phyloP scores from a whole-genome alignment of 2,329 filamentous ascomycete species.

The Fusarium sp. region DNA sequence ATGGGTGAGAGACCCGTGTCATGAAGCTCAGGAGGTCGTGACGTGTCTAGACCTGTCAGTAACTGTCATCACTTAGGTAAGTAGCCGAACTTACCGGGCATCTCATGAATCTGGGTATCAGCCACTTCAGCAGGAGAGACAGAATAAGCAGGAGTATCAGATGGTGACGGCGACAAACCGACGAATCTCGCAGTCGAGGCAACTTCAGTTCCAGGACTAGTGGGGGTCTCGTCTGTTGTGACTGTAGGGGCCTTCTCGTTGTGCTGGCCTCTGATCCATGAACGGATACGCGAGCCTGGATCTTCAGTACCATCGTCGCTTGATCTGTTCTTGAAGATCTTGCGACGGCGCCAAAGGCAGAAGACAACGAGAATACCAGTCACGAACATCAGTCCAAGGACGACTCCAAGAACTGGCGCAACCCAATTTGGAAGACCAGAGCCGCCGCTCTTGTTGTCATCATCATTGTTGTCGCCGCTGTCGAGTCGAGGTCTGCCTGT shows the following conservation, averaged over 20 bases:
- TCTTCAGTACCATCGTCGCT: conserved; percentile 56
- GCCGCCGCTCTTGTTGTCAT: conserved; percentile 38
- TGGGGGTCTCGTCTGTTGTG: conserved; percentile 54
- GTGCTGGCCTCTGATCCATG: conserved; percentile 61
- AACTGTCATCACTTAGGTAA: background rate
- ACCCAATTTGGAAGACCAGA: conserved; percentile 64
- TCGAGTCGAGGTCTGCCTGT: conserved; percentile 31
- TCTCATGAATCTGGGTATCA: conserved; percentile 56
- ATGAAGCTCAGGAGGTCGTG: conserved; percentile 55
- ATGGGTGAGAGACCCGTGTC: conserved; percentile 53
- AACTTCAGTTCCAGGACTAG: conserved; percentile 53
- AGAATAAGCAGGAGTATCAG: conserved; percentile 16
- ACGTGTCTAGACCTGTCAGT: conserved; percentile 50
- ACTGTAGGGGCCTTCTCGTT: conserved; percentile 55
- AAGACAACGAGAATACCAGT: conserved; percentile 60
- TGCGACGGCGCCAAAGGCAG: conserved; percentile 62
- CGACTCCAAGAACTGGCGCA: conserved; percentile 68
- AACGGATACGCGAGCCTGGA: conserved; percentile 57
- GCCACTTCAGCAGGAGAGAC: conserved; percentile 51
- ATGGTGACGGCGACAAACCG: conserved; percentile 21
- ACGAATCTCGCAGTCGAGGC: conserved; percentile 33
- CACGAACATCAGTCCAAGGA: conserved; percentile 66
- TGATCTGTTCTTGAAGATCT: conserved; percentile 50
- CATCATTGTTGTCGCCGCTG: conserved; percentile 13
- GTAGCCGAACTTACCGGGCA: conserved; percentile 52